Evolutionary conservation across 169 alveolate genomes (phyloP), one percentile per base, ranked within the genome.

Genomic region (Eimeria zaria): DNA sequence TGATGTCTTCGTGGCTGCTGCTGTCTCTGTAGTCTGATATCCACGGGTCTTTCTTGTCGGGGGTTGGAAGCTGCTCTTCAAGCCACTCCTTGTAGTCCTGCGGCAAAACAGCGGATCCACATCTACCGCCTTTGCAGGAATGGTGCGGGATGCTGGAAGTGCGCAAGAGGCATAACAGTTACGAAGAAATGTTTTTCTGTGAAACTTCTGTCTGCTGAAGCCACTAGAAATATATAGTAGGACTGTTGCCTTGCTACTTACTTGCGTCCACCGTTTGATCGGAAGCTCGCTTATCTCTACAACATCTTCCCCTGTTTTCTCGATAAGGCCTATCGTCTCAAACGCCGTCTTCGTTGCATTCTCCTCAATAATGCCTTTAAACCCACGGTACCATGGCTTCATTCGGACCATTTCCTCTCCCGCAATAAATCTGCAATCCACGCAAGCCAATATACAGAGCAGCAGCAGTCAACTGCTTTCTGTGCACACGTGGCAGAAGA

Each of bases 301-400:
- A 48, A 98, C 97, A 78, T 97, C 97, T 81, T 97, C 98, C 67
- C 96, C 97, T 11, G 84, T 83, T 88, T 97, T 78, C 87, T 95
- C 95, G 64, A 97, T 97, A 91, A 96, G 89, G 64, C 99, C 99
- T 76, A 97, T 92, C 44, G 98, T 97, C 94, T 97, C 98, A 97
- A 98, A 98, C 33, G 96, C 95, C 33, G 87, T 76, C 55, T 83
- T 76, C 8, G 69, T 81, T 27, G 95, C 69, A 48, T 89, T 95
- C 76, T 55, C 84, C 64, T 97, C 98, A 62, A 99, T 99, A 67
- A 97, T 96, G 33, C 99, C 99, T 44, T 97, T 97, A 97, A 99
- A 99, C 62, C 99, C 99, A 96, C 99, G 98, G 97, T 99, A 99
- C 99, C 99, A 99, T 16, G 99, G 99, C 33, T 97, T 96, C 99